phyloP scores from a whole-genome alignment of 2,329 filamentous ascomycete genomes.

The Fusarium sp. region DNA sequence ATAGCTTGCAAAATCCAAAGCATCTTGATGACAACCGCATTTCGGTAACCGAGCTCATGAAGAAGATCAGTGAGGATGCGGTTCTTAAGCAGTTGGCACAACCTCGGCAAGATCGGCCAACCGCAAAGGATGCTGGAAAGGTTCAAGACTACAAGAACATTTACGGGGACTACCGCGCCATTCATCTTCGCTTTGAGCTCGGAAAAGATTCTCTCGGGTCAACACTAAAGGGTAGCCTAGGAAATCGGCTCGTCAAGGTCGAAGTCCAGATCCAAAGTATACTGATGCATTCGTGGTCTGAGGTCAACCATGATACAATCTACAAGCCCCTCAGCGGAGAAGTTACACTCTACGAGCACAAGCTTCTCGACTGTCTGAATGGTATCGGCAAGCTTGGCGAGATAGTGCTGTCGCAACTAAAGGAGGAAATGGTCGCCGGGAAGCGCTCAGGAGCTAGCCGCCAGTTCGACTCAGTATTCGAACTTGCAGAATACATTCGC shows the following conservation, averaged over 20 bases:
- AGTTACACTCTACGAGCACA: background rate
- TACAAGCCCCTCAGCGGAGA: background rate
- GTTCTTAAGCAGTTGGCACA: no score
- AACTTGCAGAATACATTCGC: no score
- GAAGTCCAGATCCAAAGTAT: background rate
- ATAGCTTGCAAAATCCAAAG: no score
- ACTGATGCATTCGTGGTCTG: background rate
- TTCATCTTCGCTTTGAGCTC: background rate
- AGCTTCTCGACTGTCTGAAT: background rate
- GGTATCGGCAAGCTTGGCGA: background rate
- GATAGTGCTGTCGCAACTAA: no score
- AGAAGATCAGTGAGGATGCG: no score
- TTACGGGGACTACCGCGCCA: background rate
- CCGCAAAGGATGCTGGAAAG: background rate
- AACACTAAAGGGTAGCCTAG: no score
- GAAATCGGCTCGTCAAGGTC: no score
- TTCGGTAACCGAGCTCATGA: no score
- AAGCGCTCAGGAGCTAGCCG: no score
- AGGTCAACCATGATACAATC: background rate
- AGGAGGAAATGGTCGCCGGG: no score
- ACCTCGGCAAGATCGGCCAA: background rate
- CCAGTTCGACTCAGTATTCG: no score
- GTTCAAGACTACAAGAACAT: background rate
- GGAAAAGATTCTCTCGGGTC: background rate
- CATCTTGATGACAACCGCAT: no score